Evolutionary conservation across 2,329 filamentous ascomycete species (phyloP).

Genomic region (Diaporthe helianthi): DNA sequence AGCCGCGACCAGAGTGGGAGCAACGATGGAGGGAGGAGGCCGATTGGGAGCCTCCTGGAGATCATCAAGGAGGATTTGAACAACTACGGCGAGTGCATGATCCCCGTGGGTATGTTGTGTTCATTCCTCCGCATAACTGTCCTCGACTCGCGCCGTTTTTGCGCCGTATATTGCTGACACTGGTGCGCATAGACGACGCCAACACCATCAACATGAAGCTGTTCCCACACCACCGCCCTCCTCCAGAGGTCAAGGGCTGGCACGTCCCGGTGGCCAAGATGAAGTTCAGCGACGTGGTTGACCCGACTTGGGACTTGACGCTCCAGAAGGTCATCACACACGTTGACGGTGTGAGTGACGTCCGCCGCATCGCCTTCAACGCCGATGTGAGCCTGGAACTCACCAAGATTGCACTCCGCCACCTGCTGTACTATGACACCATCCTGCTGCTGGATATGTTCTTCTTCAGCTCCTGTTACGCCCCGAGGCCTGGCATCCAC

Average conservation of each 20-base stretch:
- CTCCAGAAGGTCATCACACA: constrained; percentile 80
- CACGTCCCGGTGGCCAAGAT: constrained; percentile 85
- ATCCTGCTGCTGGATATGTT: constrained; percentile 92
- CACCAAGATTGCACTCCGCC: constrained; percentile 83
- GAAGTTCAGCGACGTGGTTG: constrained; percentile 68
- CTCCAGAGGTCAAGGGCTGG: constrained; percentile 81
- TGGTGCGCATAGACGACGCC: constrained; percentile 70
- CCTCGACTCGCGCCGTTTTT: not conserved
- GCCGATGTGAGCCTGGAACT: constrained; percentile 88
- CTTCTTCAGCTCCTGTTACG: constrained; percentile 92
- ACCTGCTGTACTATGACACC: constrained; percentile 92
- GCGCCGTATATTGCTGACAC: no score
- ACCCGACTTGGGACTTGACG: constrained; percentile 77
- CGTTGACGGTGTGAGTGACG: constrained; percentile 90
- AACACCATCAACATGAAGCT: constrained; percentile 97
- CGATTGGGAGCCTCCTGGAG: constrained; percentile 85
- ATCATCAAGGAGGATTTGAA: constrained; percentile 87
- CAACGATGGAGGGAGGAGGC: constrained; percentile 59
- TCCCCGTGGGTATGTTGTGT: constrained; percentile 83
- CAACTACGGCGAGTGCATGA: constrained; percentile 98
- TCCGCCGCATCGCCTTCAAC: constrained; percentile 83
- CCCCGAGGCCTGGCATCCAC: constrained; percentile 77
- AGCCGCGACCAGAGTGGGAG: constrained; percentile 62
- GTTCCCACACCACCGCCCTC: constrained; percentile 81
- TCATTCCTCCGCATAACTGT: not conserved